These are phyloP conservation scores for Effrenium voratum DNA, from an alignment of 73 alveolate genomes.

Conservation along the genomic window DNA sequence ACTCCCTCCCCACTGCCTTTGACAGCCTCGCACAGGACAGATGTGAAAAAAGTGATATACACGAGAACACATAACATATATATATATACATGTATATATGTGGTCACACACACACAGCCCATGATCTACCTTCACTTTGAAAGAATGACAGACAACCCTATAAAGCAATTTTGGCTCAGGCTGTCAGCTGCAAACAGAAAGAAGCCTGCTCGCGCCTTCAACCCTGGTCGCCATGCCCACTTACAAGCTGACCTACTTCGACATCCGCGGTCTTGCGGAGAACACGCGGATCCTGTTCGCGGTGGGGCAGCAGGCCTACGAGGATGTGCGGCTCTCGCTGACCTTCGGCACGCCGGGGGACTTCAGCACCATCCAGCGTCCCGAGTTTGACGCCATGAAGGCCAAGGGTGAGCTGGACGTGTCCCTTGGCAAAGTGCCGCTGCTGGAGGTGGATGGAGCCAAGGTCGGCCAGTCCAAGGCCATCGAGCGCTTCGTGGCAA, in stretches of 20 bases:
- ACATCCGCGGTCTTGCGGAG: conserved; percentile 39
- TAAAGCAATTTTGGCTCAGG: too few species aligned
- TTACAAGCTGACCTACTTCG: conserved; percentile 26
- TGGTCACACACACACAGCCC: too few species aligned
- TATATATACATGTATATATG: too few species aligned
- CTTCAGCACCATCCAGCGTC: conserved; percentile 13
- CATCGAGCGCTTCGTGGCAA: conserved; percentile 16
- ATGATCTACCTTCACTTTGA: too few species aligned
- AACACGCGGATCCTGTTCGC: conserved; percentile 15
- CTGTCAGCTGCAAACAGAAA: too few species aligned
- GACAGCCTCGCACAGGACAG: too few species aligned
- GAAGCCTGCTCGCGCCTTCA: too few species aligned
- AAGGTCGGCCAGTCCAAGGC: conserved; percentile 48
- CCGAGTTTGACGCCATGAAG: conserved; percentile 26
- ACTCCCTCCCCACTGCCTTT: too few species aligned
- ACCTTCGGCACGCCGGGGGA: not conserved
- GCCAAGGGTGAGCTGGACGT: conserved; percentile 40
- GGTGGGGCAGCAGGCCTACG: not conserved
- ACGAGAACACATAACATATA: too few species aligned
- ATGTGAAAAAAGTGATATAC: too few species aligned
- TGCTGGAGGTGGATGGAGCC: conserved; percentile 28
- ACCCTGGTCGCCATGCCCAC: conserved; percentile 9
- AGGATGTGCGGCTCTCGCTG: not conserved
- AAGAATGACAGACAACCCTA: too few species aligned
- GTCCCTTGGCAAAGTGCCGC: conserved; percentile 32